Conservation (phyloP, 2,329 filamentous ascomycete genomes). For the Shiraia bambusicola region DNA sequence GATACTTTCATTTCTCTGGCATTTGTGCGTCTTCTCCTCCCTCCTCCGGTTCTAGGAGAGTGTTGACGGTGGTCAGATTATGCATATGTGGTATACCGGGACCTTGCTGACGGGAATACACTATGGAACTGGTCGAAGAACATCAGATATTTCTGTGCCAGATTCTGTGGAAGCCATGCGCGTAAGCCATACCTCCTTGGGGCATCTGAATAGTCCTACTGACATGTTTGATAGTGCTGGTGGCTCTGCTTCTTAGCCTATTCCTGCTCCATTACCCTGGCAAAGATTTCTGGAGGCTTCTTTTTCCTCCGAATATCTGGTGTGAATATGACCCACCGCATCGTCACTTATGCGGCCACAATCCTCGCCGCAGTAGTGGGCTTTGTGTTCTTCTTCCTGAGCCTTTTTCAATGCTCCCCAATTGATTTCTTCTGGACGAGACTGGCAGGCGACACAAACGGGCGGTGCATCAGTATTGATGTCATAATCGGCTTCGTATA, state of each 20-base stretch:
- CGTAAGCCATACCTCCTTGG: neutral
- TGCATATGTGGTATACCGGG: slow-evolving; percentile 15
- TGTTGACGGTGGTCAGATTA: slow-evolving; percentile 1
- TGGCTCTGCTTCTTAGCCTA: slow-evolving; percentile 16
- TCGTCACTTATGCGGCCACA: slow-evolving; percentile 49
- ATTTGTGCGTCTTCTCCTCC: slow-evolving; percentile 6
- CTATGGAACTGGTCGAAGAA: slow-evolving; percentile 13
- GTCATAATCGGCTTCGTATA: slow-evolving; percentile 56
- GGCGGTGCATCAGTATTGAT: slow-evolving; percentile 44
- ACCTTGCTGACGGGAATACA: slow-evolving; percentile 14
- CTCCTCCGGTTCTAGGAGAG: neutral
- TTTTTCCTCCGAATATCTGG: slow-evolving; percentile 53
- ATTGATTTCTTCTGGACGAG: slow-evolving; percentile 51
- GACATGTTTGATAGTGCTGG: slow-evolving; percentile 9
- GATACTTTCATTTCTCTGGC: slow-evolving; percentile 17
- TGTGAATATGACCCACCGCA: slow-evolving; percentile 44
- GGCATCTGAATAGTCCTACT: neutral
- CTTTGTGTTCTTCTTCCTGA: slow-evolving; percentile 50
- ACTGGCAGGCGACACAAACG: slow-evolving; percentile 18
- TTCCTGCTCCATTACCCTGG: slow-evolving; percentile 10
- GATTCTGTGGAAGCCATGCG: slow-evolving; percentile 16
- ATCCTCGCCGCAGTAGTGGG: slow-evolving; percentile 45
- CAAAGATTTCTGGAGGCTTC: slow-evolving; percentile 51
- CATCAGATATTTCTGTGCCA: slow-evolving; percentile 9
- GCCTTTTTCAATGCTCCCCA: slow-evolving; percentile 54